phyloP scores from a whole-genome alignment of 2,329 filamentous ascomycete genomes.

The Fusarium globosum region DNA sequence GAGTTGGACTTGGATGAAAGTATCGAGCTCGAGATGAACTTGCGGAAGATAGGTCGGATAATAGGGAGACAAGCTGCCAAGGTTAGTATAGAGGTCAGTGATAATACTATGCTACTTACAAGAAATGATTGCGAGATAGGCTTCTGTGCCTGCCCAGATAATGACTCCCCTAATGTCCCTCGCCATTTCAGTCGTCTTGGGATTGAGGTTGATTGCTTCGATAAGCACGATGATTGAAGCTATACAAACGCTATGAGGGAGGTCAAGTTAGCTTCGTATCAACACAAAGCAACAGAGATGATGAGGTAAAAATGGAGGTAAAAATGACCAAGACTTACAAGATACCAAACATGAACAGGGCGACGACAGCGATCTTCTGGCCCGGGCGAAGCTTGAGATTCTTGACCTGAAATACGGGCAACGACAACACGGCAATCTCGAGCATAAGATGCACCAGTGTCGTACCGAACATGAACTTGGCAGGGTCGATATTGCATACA shows the following conservation, averaged over 20 bases:
- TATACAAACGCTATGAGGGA: slow-evolving; percentile 10
- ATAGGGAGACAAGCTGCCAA: slow-evolving; percentile 29
- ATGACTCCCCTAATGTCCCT: slow-evolving; percentile 29
- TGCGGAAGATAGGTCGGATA: slow-evolving; percentile 24
- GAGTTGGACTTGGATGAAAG: slow-evolving; percentile 26
- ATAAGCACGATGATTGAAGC: slow-evolving; percentile 27
- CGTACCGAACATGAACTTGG: slow-evolving; percentile 35
- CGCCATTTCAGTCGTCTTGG: slow-evolving; percentile 28
- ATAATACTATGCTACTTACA: slow-evolving; percentile 8
- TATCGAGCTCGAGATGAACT: slow-evolving; percentile 11
- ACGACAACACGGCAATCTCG: slow-evolving; percentile 25
- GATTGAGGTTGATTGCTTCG: slow-evolving; percentile 21
- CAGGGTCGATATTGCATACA: slow-evolving; percentile 23
- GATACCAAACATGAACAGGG: slow-evolving; percentile 37
- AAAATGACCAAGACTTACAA: slow-evolving; percentile 9
- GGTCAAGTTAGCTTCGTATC: not conserved
- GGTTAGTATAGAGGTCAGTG: not conserved
- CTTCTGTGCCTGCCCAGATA: slow-evolving; percentile 28
- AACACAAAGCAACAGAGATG: too few species aligned
- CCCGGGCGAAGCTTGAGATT: slow-evolving; percentile 20
- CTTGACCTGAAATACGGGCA: slow-evolving; percentile 34
- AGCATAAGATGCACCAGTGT: slow-evolving; percentile 31
- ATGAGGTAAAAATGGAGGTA: too few species aligned
- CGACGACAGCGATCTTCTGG: slow-evolving; percentile 31
- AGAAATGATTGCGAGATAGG: slow-evolving; percentile 29